Conservation (phyloP, 1,139 yeast species). For the Pneumocystis canis region DNA sequence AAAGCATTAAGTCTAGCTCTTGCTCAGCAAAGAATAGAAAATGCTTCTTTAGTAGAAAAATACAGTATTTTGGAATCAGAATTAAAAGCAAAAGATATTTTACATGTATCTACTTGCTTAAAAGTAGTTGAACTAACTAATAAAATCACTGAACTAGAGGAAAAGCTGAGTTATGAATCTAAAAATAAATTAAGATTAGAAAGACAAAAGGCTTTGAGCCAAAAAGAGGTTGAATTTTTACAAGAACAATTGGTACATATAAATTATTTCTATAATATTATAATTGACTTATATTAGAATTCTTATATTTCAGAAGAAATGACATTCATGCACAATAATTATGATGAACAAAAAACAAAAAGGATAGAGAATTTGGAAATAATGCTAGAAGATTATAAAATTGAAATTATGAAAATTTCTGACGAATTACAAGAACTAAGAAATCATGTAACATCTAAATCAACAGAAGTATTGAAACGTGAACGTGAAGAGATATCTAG, state of each 20-base stretch:
- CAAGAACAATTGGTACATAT: conserved; percentile 30
- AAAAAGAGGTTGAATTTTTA: conserved; percentile 47
- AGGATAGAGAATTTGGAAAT: conserved; percentile 34
- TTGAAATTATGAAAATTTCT: conserved; percentile 35
- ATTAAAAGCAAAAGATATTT: conserved; percentile 22
- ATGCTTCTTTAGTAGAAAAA: neutral
- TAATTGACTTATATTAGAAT: conserved; percentile 9
- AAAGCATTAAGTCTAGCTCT: conserved; percentile 2
- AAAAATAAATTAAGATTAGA: conserved; percentile 28
- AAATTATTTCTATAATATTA: neutral
- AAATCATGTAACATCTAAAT: conserved; percentile 19
- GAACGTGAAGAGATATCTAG: conserved; percentile 22
- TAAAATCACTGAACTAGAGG: conserved; percentile 24
- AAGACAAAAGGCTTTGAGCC: conserved; percentile 39
- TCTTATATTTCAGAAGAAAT: conserved; percentile 26
- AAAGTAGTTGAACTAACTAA: conserved; percentile 27
- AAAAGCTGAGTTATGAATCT: conserved; percentile 20
- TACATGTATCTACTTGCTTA: conserved; percentile 21
- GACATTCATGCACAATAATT: conserved; percentile 17
- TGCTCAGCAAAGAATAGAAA: conserved; percentile 6
- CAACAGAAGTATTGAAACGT: conserved; percentile 27
- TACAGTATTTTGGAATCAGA: conserved; percentile 19
- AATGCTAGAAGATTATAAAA: conserved; percentile 43
- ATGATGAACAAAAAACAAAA: conserved; percentile 19
- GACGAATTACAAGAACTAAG: conserved; percentile 20